Percentiles rank a stretch among this genome's conserved stretches.
Conservation (phyloP, 2,329 filamentous ascomycete genomes). For the Epichloe elymi region DNA sequence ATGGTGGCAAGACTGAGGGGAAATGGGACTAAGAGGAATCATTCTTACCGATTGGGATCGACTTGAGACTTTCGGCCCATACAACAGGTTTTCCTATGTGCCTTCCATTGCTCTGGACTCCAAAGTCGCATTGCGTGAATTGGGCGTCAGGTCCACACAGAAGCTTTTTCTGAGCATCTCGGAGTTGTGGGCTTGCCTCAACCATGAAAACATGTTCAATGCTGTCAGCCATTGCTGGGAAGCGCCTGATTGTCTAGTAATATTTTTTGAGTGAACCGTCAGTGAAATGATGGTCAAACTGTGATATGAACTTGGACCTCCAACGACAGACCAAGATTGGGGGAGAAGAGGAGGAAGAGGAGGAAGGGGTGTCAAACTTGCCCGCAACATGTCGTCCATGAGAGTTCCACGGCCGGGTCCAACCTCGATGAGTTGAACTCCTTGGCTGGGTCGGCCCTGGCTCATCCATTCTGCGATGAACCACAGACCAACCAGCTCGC, state of each 20-base stretch:
- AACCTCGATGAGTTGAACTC: slow-evolving; percentile 83
- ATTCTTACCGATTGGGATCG: slow-evolving; percentile 55
- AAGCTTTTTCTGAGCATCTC: slow-evolving; percentile 64
- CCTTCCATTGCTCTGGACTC: slow-evolving; percentile 63
- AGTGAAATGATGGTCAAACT: neutral
- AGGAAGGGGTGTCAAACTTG: slow-evolving; percentile 28
- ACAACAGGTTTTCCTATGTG: slow-evolving; percentile 62
- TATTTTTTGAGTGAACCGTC: neutral
- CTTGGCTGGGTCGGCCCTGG: slow-evolving; percentile 60
- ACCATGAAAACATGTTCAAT: slow-evolving; percentile 88
- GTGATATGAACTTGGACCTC: no score
- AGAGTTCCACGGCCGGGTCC: slow-evolving; percentile 88
- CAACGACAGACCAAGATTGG: neutral
- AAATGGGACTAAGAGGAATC: neutral
- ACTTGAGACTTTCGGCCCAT: slow-evolving; percentile 81
- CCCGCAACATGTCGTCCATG: slow-evolving; percentile 91
- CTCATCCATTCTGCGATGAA: slow-evolving; percentile 93
- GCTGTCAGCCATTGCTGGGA: slow-evolving; percentile 61
- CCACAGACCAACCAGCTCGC: slow-evolving; percentile 89
- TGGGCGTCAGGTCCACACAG: slow-evolving; percentile 61
- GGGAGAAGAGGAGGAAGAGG: neutral
- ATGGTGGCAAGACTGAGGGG: neutral
- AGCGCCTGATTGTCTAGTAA: slow-evolving; percentile 72
- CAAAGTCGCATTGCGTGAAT: slow-evolving; percentile 58
- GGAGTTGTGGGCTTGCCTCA: slow-evolving; percentile 74